Evolutionary conservation across 2,329 filamentous ascomycete genomes (phyloP).

Genomic region (Xylaria sp.): DNA sequence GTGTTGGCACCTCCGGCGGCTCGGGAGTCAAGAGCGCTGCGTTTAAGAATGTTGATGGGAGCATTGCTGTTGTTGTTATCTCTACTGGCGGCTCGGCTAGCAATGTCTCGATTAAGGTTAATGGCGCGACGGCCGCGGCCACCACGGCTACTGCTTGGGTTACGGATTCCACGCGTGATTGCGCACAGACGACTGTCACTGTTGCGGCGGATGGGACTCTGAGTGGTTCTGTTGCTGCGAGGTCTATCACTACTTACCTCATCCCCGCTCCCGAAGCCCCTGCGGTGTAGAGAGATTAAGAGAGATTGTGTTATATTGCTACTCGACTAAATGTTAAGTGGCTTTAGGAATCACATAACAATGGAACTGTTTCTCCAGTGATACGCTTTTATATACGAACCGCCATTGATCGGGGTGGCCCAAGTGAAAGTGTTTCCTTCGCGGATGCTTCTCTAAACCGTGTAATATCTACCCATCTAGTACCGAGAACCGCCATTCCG

Average conservation of each 20-base stretch:
- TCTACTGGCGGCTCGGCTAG: slow-evolving; percentile 29
- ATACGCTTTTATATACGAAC: too few species aligned
- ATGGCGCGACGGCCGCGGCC: slow-evolving; percentile 13
- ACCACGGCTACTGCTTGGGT: slow-evolving; percentile 37
- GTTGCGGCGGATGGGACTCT: slow-evolving; percentile 32
- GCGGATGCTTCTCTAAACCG: background rate
- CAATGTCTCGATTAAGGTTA: slow-evolving; percentile 27
- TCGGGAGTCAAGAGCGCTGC: slow-evolving; percentile 43
- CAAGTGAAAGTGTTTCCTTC: too few species aligned
- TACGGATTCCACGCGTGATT: slow-evolving; percentile 36
- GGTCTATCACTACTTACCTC: slow-evolving; percentile 39
- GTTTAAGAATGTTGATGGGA: slow-evolving; percentile 46
- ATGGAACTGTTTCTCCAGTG: background rate
- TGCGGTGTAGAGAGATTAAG: slow-evolving; percentile 2
- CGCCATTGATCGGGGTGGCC: too few species aligned
- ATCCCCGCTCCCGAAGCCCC: slow-evolving; percentile 28
- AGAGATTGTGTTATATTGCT: background rate
- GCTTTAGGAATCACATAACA: background rate
- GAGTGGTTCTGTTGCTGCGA: slow-evolving; percentile 34
- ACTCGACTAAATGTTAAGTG: background rate
- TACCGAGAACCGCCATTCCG: background rate
- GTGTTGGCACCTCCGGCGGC: slow-evolving; percentile 40
- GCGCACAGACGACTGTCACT: slow-evolving; percentile 30
- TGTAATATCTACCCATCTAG: too few species aligned
- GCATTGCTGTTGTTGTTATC: slow-evolving; percentile 46